Evolutionary conservation across 352 stramenopile species (phyloP), one percentile per base, ranked within the genome.

Genomic region (Globisporangium uncinulatum): DNA sequence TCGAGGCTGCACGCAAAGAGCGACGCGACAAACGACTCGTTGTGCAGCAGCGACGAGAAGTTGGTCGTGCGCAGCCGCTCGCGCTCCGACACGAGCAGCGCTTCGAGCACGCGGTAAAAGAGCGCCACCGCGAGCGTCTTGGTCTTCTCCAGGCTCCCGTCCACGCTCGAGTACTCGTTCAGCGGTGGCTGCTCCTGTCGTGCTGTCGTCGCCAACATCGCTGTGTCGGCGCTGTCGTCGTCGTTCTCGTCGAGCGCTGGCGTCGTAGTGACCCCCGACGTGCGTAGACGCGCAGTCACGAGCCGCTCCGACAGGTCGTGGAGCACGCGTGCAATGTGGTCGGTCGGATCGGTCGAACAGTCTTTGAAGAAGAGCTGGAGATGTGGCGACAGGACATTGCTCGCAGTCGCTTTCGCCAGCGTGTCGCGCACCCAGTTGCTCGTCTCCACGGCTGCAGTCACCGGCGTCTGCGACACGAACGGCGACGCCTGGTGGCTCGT

Each of bases 1-100:
- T 95, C 86, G 7, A 90, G 66, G 51, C 83, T 88, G 69, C 83
- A 94, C 7, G 86, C 76, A 65, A 92, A 95, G 7, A 95, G 61
- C 42, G 83, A 81, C 15, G 78, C 73, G 10, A 91, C 44, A 61
- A 94, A 94, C 8, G 78, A 79, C 37, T 92, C 70, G 68, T 91
- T 95, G 62, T 86, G 84, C 1, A 94, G 68, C 34, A 95, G 61
- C 61, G 76, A 80, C 47, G 80, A 89, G 51, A 92, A 92, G 52
- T 95, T 87, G 8, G 65, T 71, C 10, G 68, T 87, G 37, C 73
- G 74, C 19, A 93, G 63, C n/a, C 86, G 74, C 7, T 80, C 67
- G 6, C 78, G 72, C 52, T 95, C 86, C 6, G 81, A 75, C n/a
- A 80, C 49, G 4, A 95, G 54, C 21, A 94, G 61, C 24, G 79